Base-by-base conservation (phyloP, 129 eudicot species). In the Smallanthus sonchifolius region DNA sequence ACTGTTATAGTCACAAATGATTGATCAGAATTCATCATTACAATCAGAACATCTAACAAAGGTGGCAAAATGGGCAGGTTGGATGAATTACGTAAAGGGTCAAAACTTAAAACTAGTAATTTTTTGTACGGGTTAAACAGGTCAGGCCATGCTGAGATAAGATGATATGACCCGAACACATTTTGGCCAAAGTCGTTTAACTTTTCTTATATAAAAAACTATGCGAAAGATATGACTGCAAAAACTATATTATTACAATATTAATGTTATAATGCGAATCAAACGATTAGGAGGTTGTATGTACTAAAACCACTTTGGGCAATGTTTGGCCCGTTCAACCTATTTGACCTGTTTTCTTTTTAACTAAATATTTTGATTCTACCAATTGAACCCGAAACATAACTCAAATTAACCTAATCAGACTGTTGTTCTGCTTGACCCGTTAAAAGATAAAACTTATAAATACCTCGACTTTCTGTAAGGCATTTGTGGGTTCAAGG, bases 391-490 rank as follows among this genome's bases (percentile, higher is more conserved):
- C 60, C 60, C 4, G 10, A 51, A 19, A 19, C 34, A 17, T 19
- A 20, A 55, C 19, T 10, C 10, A 17, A 20, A 13, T 45, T 45
- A 5, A 45, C 51, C 51, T 45, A 45, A 10, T 11, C 51, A 11
- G 5, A 13, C 51, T 45, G 51, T 11, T 45, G 51, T 45, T 45
- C n/a, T 10, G 51, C 14, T 45, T 45, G n/a, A 13, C 11, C 11
- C 0, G 4, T 45, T 45, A 51, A 51, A 51, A 17, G 9, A 6
- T 51, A 16, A 6, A 51, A 32, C 16, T 13, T 32, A 9, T 1
- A 67, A n/a, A 64, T 81, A 92, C 98, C 98, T 92, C 87, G 3
- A 92, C 96, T 81, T 87, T 85, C 79, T 89, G 94, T 78, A 84
- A 44, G 28, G 96, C 91, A 65, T 87, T 86, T 16, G 91, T 84